Conservation (phyloP, 2,329 filamentous ascomycete genomes). For the Alternaria burnsii region DNA sequence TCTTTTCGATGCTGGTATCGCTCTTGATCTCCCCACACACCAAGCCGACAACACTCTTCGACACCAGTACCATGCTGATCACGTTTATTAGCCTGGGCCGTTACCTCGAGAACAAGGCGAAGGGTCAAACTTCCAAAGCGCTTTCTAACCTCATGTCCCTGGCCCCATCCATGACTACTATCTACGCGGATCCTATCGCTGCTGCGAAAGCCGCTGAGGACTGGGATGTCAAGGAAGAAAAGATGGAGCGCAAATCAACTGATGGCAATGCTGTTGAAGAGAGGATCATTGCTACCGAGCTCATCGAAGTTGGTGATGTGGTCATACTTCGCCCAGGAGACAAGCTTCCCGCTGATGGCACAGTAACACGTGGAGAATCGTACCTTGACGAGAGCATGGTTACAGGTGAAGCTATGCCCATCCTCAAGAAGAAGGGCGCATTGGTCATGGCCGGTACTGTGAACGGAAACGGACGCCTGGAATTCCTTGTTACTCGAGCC, state of each 20-base stretch:
- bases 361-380: conserved; percentile 85
- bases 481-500: conserved; percentile 90
- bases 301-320: conserved; percentile 92
- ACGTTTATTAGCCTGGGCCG: conserved; percentile 92
- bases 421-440: conserved; percentile 84
- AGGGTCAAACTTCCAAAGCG: conserved; percentile 94
- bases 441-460: conserved; percentile 91
- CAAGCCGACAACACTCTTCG: conserved; percentile 88
- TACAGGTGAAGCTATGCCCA: conserved; percentile 94
- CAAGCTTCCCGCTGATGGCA: conserved; percentile 94
- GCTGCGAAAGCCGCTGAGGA: conserved; percentile 87
- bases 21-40: conserved; percentile 77
- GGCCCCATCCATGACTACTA: conserved; percentile 94
- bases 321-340: conserved; percentile 93
- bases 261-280: conserved; percentile 76
- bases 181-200: conserved; percentile 93
- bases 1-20: conserved; percentile 85
- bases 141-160: conserved; percentile 94
- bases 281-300: conserved; percentile 87
- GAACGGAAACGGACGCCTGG: conserved; percentile 89
- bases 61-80: conserved; percentile 98
- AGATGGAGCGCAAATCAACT: conserved; percentile 53
- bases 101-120: conserved; percentile 92
- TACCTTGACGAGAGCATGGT: conserved; percentile 99
- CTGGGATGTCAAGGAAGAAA: conserved; percentile 66